phyloP scores from a whole-genome alignment of 805 yeast genomes.

The Monosporozyma yasuniensis region DNA sequence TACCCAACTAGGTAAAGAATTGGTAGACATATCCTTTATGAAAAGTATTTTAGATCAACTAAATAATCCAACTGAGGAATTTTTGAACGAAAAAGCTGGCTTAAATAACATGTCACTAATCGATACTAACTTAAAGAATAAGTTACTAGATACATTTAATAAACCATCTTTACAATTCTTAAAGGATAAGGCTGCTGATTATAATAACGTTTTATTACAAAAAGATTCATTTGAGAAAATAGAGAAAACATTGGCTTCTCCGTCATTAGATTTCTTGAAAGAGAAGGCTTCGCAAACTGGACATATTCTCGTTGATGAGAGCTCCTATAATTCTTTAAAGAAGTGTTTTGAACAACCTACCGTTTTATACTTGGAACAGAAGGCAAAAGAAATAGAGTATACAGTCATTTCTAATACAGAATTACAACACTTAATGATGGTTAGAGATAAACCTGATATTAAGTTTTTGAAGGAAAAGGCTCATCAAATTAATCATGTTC shows the following conservation, averaged over 20 bases:
- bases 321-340: not conserved
- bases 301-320: not conserved
- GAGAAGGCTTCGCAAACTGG: constrained; percentile 6
- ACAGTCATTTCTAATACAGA: constrained; percentile 3
- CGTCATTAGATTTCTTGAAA: constrained; percentile 6
- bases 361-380: constrained; percentile 8
- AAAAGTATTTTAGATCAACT: not conserved
- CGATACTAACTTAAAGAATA: constrained; percentile 7
- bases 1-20: not conserved
- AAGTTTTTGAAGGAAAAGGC: constrained; percentile 9
- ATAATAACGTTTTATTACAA: not conserved
- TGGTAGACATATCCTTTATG: not conserved
- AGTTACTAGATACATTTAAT: constrained; percentile 5
- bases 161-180: constrained; percentile 15
- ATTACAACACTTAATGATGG: not conserved
- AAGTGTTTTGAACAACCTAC: constrained; percentile 7
- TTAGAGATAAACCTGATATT: constrained; percentile 8
- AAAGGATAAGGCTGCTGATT: constrained; percentile 1
- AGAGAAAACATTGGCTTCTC: not conserved
- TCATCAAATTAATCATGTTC: not conserved
- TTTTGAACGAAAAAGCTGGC: constrained; percentile 8
- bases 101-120: constrained; percentile 18
- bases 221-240: not conserved
- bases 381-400: constrained; percentile 4
- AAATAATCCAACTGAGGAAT: constrained; percentile 8